These are phyloP conservation scores for Tolypocladium endophyticum DNA, from an alignment of 2,329 filamentous ascomycete genomes.

Conservation along the genomic window DNA sequence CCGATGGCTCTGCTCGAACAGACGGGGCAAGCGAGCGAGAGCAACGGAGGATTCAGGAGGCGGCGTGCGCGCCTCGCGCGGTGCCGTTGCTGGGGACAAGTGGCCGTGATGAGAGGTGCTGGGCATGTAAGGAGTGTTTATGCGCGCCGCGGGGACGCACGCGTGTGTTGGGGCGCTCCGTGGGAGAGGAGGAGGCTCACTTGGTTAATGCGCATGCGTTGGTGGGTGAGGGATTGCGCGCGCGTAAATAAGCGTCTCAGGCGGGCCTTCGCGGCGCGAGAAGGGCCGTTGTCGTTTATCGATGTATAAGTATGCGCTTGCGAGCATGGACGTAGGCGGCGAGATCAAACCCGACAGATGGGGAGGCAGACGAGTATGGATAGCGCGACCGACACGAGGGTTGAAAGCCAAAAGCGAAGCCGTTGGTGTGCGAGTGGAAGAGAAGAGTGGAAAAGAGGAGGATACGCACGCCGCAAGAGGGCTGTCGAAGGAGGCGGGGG, in stretches of 20 bases:
- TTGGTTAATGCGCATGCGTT: neutral
- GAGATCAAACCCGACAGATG: neutral
- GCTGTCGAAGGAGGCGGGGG: neutral
- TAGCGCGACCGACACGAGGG: neutral
- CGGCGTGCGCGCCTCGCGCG: neutral
- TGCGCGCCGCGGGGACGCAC: neutral
- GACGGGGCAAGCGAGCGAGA: neutral
- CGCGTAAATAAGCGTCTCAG: neutral
- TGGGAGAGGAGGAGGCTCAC: neutral
- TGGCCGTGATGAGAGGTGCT: neutral
- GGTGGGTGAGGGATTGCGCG: neutral
- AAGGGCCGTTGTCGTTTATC: neutral
- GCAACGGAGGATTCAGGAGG: neutral
- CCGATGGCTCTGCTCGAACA: slow-evolving; percentile 2
- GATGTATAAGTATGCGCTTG: neutral
- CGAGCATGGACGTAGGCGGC: neutral
- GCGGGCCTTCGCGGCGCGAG: neutral
- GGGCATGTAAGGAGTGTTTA: neutral
- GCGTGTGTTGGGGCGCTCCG: neutral
- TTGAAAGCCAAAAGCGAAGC: neutral
- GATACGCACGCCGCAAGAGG: neutral
- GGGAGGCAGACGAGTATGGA: neutral
- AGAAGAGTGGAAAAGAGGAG: neutral
- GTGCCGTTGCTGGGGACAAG: neutral
- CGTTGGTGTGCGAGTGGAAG: neutral